Evolutionary conservation across 2,329 filamentous ascomycete species (phyloP).

Genomic region (Pseudogymnoascus sp.): DNA sequence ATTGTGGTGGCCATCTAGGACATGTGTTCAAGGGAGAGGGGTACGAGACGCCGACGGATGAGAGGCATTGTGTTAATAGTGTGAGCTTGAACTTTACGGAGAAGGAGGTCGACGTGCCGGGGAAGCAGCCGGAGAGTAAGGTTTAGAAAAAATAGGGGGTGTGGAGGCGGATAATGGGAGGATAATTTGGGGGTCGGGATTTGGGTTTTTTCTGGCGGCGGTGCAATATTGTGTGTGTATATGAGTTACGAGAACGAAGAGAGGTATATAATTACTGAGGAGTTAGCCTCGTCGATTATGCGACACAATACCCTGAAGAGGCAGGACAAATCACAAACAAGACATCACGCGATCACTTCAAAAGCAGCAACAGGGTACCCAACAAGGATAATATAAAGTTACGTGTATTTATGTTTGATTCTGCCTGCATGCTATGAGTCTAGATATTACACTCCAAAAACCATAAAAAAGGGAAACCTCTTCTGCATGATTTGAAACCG

Average conservation of each 20-base stretch:
- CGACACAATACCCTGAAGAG: constrained; percentile 2
- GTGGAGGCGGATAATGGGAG: not conserved
- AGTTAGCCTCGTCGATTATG: not conserved
- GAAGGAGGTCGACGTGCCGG: constrained; percentile 45
- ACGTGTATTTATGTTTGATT: constrained; percentile 5
- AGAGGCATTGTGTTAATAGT: constrained; percentile 95
- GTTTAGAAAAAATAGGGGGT: constrained; percentile 18
- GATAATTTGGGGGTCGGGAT: not conserved
- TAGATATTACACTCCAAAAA: constrained; percentile 6
- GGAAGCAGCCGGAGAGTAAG: constrained; percentile 29
- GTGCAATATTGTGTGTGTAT: not conserved
- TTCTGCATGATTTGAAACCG: not conserved
- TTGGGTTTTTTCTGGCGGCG: not conserved
- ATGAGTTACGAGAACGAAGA: not conserved
- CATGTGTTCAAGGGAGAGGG: constrained; percentile 91
- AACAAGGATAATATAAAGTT: not conserved
- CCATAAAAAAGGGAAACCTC: not conserved
- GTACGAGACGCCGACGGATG: constrained; percentile 77
- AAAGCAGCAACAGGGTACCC: not conserved
- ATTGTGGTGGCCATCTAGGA: constrained; percentile 86
- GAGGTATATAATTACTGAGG: not conserved
- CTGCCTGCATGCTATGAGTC: constrained; percentile 6
- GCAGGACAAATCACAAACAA: not conserved
- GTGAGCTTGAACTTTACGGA: constrained; percentile 72
- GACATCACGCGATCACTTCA: not conserved